Evolutionary conservation across 1,139 yeast species (phyloP).

Genomic region (Geotrichum macrosporum): DNA sequence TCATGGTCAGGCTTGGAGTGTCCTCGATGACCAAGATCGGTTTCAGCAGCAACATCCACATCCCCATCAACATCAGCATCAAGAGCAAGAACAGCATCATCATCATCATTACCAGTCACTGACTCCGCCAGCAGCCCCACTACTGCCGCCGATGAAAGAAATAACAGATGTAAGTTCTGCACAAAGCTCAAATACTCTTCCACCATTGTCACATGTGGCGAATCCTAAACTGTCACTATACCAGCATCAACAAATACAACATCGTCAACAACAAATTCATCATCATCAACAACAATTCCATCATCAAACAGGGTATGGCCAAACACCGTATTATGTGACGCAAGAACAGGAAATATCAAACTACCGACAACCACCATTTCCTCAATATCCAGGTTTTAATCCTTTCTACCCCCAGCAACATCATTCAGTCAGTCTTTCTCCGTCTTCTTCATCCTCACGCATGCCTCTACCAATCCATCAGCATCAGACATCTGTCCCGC

Average conservation of each 20-base stretch:
- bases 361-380: background rate
- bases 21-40: too few relatives aligned
- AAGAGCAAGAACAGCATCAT: too few relatives aligned
- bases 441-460: too few relatives aligned
- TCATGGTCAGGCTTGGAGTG: slow-evolving; percentile 5
- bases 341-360: background rate
- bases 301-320: too few relatives aligned
- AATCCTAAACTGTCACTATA: background rate
- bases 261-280: background rate
- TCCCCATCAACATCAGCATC: too few relatives aligned
- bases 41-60: too few relatives aligned
- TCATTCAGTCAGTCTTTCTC: too few relatives aligned
- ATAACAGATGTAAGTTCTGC: background rate
- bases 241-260: background rate
- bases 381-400: too few relatives aligned
- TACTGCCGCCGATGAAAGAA: slow-evolving; percentile 2
- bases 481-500: too few relatives aligned
- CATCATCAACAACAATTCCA: background rate
- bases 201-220: slow-evolving; percentile 1
- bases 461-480: too few relatives aligned
- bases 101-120: background rate
- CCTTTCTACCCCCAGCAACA: too few relatives aligned
- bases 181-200: slow-evolving; percentile 5
- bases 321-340: background rate
- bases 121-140: background rate